Evolutionary conservation across 176 grass and related monocot species (phyloP), one percentile per base, ranked within the genome.

Genomic region (Echinochloa phyllopogon): DNA sequence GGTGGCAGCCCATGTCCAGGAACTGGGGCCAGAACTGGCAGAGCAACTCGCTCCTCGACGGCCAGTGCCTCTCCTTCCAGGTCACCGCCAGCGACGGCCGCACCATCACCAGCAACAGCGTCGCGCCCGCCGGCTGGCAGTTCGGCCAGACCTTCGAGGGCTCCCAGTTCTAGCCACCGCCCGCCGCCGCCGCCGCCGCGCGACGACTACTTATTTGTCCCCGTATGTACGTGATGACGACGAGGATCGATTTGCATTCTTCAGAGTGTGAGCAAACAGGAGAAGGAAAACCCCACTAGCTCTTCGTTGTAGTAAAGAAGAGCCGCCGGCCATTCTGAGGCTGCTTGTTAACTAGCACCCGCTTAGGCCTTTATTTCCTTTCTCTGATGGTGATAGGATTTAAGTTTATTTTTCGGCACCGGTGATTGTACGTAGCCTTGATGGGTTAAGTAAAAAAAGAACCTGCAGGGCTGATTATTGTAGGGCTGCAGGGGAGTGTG

Each of bases 11-110:
- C 45, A 97, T 97, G 94, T 90, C 94, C 0, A 78, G 94, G 3
- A 97, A 97, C 82, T 97, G 91, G 94, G 94, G 94, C 17, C 94
- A 97, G 84, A 97, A 97, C 84, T 97, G 94, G 94, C 94, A 97
- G 91, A 97, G 94, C 90, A 97, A 97, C 88, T 66, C 88, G 5
- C n/a, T 92, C 43, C 90, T 97, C 21, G 85, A 94, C 42, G 83
- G 94, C 12, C 94, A 97, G 73, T 83, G 68, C 86, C 88, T 97
- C 40, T 97, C 94, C 69, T 96, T 96, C 91, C 85, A 88, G 73
- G 86, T 91, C 64, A 86, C 91, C 60, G 15, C 87, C 73, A 96
- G 91, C 84, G 91, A 96, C 74, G 94, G 94, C 75, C 88, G 88
- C 79, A 87, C 83, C 40, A 53, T 95, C 82, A 85, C 88, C 29